Conservation (phyloP, 1,284 basidiomycete genomes). For the Puccinia novopanici region DNA sequence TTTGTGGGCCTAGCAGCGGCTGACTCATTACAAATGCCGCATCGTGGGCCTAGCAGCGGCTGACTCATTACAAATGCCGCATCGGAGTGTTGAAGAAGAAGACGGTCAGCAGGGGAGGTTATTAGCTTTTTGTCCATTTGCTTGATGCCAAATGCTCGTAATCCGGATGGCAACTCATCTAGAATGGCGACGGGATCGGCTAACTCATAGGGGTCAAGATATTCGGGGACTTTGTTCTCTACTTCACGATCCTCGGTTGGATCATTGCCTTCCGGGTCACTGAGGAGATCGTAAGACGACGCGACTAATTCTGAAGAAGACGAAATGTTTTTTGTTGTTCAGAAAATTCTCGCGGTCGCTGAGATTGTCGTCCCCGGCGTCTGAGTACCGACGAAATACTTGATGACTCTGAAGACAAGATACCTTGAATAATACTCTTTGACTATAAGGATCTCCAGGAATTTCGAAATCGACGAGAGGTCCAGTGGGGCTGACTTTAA, state of each 20-base stretch:
- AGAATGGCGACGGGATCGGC: conserved; percentile 80
- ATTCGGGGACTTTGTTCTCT: no score
- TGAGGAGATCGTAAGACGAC: no score
- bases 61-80: no score
- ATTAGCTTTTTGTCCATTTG: conserved; percentile 98
- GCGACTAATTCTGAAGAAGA: background rate
- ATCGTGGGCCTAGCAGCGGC: no score
- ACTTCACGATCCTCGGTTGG: no score
- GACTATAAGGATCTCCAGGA: conserved; percentile 20
- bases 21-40: no score
- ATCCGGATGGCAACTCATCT: conserved; percentile 72
- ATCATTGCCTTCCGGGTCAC: no score
- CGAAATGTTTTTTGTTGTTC: background rate
- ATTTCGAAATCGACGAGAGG: background rate
- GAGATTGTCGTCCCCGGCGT: conserved; percentile 2
- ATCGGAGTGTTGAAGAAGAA: no score
- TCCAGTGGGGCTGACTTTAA: conserved; percentile 12
- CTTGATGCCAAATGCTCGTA: conserved; percentile 76
- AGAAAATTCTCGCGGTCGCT: conserved; percentile 8
- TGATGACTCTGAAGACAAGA: conserved; percentile 12
- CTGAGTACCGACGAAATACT: conserved; percentile 42
- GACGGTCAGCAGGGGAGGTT: no score
- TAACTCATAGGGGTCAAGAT: conserved; percentile 76
- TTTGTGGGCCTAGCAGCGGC: no score
- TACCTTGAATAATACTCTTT: conserved; percentile 30